Percentiles rank a stretch among this genome's conserved stretches.
Evolutionary conservation across 768 basidiomycete genomes (phyloP).

Genomic region (Boletus bicolor): DNA sequence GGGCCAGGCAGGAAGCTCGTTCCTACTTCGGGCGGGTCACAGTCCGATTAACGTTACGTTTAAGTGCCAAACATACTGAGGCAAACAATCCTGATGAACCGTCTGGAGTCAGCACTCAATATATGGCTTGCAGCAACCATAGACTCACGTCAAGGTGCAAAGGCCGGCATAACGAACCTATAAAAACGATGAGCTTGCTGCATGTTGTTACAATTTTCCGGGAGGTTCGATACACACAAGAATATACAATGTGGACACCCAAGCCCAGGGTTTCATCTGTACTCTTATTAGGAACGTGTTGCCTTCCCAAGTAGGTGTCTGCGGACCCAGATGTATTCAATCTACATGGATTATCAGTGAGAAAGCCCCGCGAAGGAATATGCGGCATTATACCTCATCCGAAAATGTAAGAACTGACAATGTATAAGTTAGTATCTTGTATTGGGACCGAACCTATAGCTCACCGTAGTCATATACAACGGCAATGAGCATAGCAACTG

Average conservation of each 20-base stretch:
- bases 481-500: too few relatives aligned
- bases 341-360: background rate
- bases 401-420: background rate
- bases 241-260: slow-evolving; percentile 2
- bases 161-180: background rate
- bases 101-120: too few relatives aligned
- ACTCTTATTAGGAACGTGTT: background rate
- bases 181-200: background rate
- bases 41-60: too few relatives aligned
- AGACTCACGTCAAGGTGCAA: background rate
- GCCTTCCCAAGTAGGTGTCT: too few relatives aligned
- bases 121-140: background rate
- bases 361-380: background rate
- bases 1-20: background rate
- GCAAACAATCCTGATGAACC: background rate
- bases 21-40: background rate
- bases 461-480: too few relatives aligned
- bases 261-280: background rate
- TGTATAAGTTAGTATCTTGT: too few relatives aligned
- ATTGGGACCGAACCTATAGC: too few relatives aligned
- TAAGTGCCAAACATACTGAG: too few relatives aligned
- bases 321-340: slow-evolving; percentile 9
- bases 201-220: too few relatives aligned
- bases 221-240: background rate
- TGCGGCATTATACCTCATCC: background rate